These are phyloP conservation scores for Erythrophleum fordii DNA, from an alignment of 306 rosid species.

Conservation along the genomic window DNA sequence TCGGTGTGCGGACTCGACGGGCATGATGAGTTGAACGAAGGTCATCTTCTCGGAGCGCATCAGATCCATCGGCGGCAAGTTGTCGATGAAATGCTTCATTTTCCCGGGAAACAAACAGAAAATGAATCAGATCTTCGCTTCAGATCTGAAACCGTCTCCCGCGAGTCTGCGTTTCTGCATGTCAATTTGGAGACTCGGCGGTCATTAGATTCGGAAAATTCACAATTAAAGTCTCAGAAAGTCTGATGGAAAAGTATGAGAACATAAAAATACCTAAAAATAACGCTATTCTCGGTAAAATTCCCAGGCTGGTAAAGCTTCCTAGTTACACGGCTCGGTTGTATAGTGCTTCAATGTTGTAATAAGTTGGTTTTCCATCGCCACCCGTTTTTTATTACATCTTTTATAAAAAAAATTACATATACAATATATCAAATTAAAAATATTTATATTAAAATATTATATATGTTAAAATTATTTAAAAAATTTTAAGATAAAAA, in stretches of 20 bases:
- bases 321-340: neutral
- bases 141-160: conserved; percentile 55
- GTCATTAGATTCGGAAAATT: conserved; percentile 47
- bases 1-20: conserved; percentile 88
- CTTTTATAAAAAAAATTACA: too few species aligned
- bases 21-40: conserved; percentile 86
- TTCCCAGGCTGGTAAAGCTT: neutral
- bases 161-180: conserved; percentile 27
- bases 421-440: too few species aligned
- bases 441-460: too few species aligned
- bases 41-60: conserved; percentile 97
- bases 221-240: conserved; percentile 10
- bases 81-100: conserved; percentile 65
- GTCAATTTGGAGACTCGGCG: conserved; percentile 50
- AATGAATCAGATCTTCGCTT: conserved; percentile 11
- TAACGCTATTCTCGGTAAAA: neutral
- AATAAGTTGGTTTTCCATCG: neutral
- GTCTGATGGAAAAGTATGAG: neutral
- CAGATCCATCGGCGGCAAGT: conserved; percentile 86
- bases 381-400: neutral
- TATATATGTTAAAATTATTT: too few species aligned
- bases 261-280: neutral
- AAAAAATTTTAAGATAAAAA: too few species aligned
- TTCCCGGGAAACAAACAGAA: conserved; percentile 56
- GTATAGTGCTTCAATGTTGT: neutral